Base-by-base conservation (phyloP, 257 asterid species). In the Orobanche coerulescens region DNA sequence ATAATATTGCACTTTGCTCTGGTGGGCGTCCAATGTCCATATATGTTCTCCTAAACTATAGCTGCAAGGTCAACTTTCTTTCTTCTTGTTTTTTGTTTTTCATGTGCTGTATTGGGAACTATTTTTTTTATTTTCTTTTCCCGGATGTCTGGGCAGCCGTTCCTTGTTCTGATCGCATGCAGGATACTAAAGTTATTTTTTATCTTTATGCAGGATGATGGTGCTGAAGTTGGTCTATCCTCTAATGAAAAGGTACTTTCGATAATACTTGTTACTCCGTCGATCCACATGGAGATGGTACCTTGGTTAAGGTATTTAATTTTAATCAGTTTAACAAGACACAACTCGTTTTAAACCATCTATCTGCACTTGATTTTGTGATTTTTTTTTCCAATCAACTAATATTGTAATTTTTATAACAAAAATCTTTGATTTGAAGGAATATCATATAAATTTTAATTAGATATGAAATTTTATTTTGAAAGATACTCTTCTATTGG, bases 161-260 rank as follows among this genome's bases (percentile, higher is more conserved):
- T 64, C 26, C 55, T 3, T 60, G 14, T 37, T 67, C 10, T 61
- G 53, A 23, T 63, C 42, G 33, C 20, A 18, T 15, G 26, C 7
- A 11, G 52, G 40, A 47, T 54, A 26, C 68, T 34, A n/a, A n/a
- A n/a, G 16, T 68, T 14, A 51, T 33, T 50, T 3, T 68, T 0
- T 69, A 34, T 39, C 5, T 64, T 64, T 65, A 28, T 49, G 60
- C 78, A 83, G 90, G 79, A 60, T 52, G 71, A 67, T 5, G 73
- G 76, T 62, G 78, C 58, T 14, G 88, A 74, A 39, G 74, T 74
- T 55, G 88, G 70, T 36, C 58, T 71, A 22, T 72, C 90, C 8
- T 62, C 75, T 39, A 64, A 55, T 73, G 76, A 81, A 51, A 71
- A 79, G 88, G 97, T 79, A 67, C 47, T 20, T 62, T 14, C 12